Base-by-base conservation (phyloP, 2,329 filamentous ascomycete genomes). In the Ilyonectria mors-panacis region DNA sequence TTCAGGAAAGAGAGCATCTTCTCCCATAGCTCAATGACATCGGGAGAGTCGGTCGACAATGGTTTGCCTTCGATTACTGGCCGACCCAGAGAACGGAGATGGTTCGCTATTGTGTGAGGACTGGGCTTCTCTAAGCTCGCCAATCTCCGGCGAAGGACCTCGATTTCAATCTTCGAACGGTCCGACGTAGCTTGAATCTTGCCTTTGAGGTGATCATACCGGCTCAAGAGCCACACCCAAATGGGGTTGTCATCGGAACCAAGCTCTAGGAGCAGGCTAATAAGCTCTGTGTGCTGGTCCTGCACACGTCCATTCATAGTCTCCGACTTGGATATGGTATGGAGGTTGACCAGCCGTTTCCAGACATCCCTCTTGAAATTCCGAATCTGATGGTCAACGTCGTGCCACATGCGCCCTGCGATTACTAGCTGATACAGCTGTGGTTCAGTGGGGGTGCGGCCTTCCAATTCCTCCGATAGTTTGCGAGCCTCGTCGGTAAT, bases 231-330 rank as follows among this genome's bases (percentile, higher is more conserved):
- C 95, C 96, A 99, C 12, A 97, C 88, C 93, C 94, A 97, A 69
- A 99, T 97, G 1, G 96, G 96, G 75, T 97, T 99, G 66, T 98
- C 94, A 10, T 97, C 93, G 2, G 97, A 94, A 7, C 96, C 97
- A 21, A 99, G 85, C 79, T 99, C 95, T n/a, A 99, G 84, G 59
- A 99, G 86, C 39, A 98, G 86, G 23, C 91, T 87, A 61, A 99
- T 98, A 54, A 98, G 85, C 77, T 97, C 94, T 89, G 98, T 94
- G 76, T 98, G 93, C 78, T 91, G 88, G 73, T 97, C 94, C 76
- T 95, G 94, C 6, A 88, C 85, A 44, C 91, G 79, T 8, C 87
- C 86, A 57, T 77, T 82, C 57, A 79, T 73, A 45, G 78, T 77
- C 70, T 90, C 84, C 56, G 85, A 72, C 77, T 85, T 83, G 59